phyloP scores from a whole-genome alignment of 2,329 filamentous ascomycete genomes.

The Penicillium sp. region DNA sequence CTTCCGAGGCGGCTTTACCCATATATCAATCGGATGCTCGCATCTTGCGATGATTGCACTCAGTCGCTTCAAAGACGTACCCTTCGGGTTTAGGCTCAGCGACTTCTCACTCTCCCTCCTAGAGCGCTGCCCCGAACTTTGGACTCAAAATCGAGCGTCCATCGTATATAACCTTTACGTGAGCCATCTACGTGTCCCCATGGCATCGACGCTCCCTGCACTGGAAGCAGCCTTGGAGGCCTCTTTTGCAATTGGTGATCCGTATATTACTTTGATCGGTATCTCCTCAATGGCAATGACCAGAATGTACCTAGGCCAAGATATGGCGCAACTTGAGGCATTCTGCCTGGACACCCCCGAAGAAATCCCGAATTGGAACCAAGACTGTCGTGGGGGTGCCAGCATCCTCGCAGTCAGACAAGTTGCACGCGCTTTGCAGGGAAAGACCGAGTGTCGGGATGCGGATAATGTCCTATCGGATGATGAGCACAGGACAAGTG shows the following conservation, averaged over 20 bases:
- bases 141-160: conserved; percentile 59
- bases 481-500: conserved; percentile 54
- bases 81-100: conserved; percentile 58
- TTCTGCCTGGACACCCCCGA: conserved; percentile 61
- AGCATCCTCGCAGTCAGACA: conserved; percentile 60
- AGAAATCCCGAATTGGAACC: conserved; percentile 60
- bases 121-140: conserved; percentile 56
- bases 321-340: conserved; percentile 60
- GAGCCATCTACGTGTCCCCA: conserved; percentile 61
- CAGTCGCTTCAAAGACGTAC: conserved; percentile 61
- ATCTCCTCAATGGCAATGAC: conserved; percentile 62
- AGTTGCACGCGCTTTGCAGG: conserved; percentile 62
- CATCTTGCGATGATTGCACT: conserved; percentile 61
- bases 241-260: conserved; percentile 61
- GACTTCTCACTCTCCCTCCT: conserved; percentile 58
- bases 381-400: conserved; percentile 62
- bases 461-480: conserved; percentile 58
- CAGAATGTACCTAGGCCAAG: conserved; percentile 60
- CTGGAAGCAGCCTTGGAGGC: conserved; percentile 61
- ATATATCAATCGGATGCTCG: conserved; percentile 62
- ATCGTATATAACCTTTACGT: conserved; percentile 63
- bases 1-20: conserved; percentile 58
- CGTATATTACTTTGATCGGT: conserved; percentile 61
- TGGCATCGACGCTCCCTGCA: conserved; percentile 55
- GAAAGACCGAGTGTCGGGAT: conserved; percentile 58